These are phyloP conservation scores for Pontederia paniculata DNA, from an alignment of 176 grass and related monocot genomes.

Conservation along the genomic window DNA sequence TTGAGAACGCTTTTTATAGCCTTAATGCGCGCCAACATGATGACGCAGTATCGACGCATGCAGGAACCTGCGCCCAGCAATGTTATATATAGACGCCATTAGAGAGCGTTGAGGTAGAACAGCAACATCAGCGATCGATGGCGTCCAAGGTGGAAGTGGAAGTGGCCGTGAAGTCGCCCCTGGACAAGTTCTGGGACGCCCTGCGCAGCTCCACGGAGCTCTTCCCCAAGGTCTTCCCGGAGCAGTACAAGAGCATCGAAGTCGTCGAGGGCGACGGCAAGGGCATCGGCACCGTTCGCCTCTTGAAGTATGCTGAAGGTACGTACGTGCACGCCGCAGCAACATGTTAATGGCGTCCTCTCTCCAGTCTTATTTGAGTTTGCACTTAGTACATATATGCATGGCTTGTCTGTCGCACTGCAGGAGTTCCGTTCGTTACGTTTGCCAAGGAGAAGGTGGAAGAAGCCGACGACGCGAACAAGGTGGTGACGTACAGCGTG, in stretches of 20 bases:
- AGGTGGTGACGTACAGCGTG: conserved; percentile 58
- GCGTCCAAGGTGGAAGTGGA: conserved; percentile 53
- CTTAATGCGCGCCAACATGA: no score
- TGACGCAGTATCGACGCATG: no score
- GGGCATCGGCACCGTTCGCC: conserved; percentile 59
- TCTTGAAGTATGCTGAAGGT: conserved; percentile 66
- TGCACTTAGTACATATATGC: neutral
- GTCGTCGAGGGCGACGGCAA: conserved; percentile 73
- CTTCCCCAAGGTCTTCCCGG: conserved; percentile 93
- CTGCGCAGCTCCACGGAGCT: conserved; percentile 46
- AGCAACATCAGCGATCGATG: conserved; percentile 21
- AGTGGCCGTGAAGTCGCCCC: conserved; percentile 55
- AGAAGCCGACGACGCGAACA: conserved; percentile 49
- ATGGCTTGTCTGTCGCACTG: neutral
- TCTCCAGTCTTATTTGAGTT: neutral
- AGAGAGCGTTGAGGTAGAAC: no score
- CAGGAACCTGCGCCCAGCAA: no score
- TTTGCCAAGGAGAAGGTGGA: conserved; percentile 90
- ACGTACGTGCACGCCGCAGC: neutral
- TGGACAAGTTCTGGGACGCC: conserved; percentile 67
- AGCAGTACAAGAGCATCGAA: conserved; percentile 85
- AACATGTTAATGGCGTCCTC: neutral
- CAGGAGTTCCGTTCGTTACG: conserved; percentile 53
- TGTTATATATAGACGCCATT: no score
- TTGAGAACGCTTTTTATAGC: no score